These are phyloP conservation scores for Phlebiopsis gigantea DNA, from an alignment of 768 basidiomycete species.

Conservation along the genomic window DNA sequence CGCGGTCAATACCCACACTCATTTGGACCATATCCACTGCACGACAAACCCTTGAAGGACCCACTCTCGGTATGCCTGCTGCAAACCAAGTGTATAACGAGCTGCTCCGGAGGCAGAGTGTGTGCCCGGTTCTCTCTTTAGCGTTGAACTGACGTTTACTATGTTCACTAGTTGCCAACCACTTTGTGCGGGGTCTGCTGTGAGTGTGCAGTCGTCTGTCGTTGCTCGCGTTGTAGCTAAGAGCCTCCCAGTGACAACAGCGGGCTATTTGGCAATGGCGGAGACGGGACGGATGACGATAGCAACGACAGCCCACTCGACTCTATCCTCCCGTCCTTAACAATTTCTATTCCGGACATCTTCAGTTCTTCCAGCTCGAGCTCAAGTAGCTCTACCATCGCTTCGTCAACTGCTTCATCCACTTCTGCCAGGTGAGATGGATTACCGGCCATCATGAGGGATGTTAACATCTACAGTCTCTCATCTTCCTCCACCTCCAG, in stretches of 20 bases:
- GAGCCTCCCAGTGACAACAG: neutral
- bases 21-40: neutral
- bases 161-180: neutral
- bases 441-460: neutral
- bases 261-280: neutral
- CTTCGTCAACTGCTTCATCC: conserved; percentile 6
- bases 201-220: neutral
- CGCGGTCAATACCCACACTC: conserved; percentile 8
- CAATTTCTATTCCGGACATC: neutral
- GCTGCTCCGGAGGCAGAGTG: neutral
- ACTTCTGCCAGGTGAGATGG: neutral
- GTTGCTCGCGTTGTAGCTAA: neutral
- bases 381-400: conserved; percentile 2
- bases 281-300: neutral
- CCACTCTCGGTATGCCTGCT: neutral
- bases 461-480: neutral
- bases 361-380: neutral
- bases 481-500: neutral
- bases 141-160: neutral
- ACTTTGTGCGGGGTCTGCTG: neutral
- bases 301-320: neutral
- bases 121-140: neutral
- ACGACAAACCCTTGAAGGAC: neutral
- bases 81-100: neutral
- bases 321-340: neutral